phyloP scores from a whole-genome alignment of 495 filamentous ascomycete genomes.

The Penicillium steckii region DNA sequence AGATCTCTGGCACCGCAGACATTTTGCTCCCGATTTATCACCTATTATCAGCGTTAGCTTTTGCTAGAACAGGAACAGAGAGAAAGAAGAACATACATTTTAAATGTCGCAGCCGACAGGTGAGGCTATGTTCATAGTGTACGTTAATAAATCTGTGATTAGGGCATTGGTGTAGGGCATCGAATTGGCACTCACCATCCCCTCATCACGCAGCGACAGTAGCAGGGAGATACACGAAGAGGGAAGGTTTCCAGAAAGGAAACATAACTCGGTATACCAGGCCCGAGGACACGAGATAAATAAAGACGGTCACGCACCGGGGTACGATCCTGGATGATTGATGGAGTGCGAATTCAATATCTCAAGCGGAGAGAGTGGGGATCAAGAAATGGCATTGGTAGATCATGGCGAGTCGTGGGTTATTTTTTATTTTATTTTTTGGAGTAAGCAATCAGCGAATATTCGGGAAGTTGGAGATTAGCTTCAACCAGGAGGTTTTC shows the following conservation, averaged over 20 bases:
- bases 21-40: conserved; percentile 42
- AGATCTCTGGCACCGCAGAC: conserved; percentile 43
- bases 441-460: conserved; percentile 11
- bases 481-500: conserved; percentile 1
- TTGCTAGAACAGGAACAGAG: background rate
- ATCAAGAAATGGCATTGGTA: conserved; percentile 9
- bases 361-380: conserved; percentile 11
- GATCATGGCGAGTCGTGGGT: conserved; percentile 15
- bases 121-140: conserved; percentile 30
- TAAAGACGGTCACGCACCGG: conserved; percentile 4
- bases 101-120: conserved; percentile 47
- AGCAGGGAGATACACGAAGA: conserved; percentile 11
- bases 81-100: conserved; percentile 33
- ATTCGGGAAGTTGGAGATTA: conserved; percentile 22
- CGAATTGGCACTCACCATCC: conserved; percentile 38
- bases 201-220: conserved; percentile 40
- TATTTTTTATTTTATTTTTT: too few species aligned
- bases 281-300: conserved; percentile 18
- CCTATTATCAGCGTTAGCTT: conserved; percentile 18
- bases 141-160: background rate
- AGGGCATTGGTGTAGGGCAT: background rate
- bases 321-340: conserved; percentile 1
- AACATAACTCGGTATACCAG: conserved; percentile 23
- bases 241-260: conserved; percentile 26
- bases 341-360: conserved; percentile 10